These are phyloP conservation scores for Plantago ovata DNA, from an alignment of 257 asterid genomes.

Conservation along the genomic window DNA sequence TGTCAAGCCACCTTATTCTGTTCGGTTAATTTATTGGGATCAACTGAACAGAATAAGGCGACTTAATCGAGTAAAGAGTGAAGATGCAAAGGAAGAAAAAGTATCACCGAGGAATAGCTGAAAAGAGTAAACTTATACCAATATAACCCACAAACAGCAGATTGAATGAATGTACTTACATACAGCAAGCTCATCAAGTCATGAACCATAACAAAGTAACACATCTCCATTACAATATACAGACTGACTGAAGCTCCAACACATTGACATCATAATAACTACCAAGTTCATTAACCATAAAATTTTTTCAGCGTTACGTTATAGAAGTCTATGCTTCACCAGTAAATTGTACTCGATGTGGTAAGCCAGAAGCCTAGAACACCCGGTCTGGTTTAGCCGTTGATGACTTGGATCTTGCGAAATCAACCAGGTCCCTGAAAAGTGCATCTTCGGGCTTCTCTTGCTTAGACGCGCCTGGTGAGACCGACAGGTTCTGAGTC, in stretches of 20 bases:
- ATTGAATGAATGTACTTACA: background rate
- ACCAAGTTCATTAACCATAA: conserved; percentile 16
- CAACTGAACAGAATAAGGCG: too few species aligned
- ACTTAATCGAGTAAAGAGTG: too few species aligned
- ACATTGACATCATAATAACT: conserved; percentile 13
- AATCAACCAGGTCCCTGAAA: conserved; percentile 84
- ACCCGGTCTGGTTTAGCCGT: conserved; percentile 75
- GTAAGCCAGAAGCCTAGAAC: conserved; percentile 34
- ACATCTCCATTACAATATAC: conserved; percentile 29
- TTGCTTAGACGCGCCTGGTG: conserved; percentile 44
- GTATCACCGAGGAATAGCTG: too few species aligned
- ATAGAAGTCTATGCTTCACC: too few species aligned
- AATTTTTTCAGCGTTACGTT: background rate
- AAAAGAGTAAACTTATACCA: background rate
- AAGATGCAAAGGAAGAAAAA: too few species aligned
- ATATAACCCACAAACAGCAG: background rate
- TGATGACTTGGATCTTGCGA: conserved; percentile 87
- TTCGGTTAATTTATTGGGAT: too few species aligned
- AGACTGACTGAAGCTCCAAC: conserved; percentile 18
- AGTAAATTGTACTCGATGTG: conserved; percentile 24
- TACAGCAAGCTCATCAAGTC: background rate
- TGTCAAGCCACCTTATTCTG: too few species aligned
- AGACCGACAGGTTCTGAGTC: conserved; percentile 64
- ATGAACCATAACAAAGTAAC: conserved; percentile 13
- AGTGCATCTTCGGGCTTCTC: conserved; percentile 80